Conservation (phyloP, 2,329 filamentous ascomycete genomes). For the Alternaria triticina region DNA sequence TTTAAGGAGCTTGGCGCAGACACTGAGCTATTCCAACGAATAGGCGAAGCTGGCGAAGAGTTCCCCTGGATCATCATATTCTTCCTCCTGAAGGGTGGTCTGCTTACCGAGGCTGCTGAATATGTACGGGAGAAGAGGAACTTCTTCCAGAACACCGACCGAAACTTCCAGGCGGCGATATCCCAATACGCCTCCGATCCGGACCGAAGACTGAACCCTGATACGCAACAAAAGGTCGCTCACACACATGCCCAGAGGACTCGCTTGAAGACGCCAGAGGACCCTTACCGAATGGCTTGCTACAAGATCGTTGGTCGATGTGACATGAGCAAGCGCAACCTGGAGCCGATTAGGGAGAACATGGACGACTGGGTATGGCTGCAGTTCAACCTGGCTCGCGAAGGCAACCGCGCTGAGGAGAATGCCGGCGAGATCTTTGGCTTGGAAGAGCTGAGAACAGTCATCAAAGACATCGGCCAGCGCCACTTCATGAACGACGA, state of each 20-base stretch:
- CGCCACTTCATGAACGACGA: constrained; percentile 86
- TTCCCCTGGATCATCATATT: constrained; percentile 95
- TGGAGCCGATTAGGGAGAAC: constrained; percentile 64
- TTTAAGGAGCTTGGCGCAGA: constrained; percentile 86
- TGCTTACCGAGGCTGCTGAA: constrained; percentile 80
- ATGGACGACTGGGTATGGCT: constrained; percentile 73
- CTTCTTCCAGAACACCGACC: constrained; percentile 88
- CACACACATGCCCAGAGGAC: constrained; percentile 87
- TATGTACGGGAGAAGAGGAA: constrained; percentile 85
- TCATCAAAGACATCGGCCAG: constrained; percentile 85
- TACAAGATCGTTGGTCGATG: constrained; percentile 94
- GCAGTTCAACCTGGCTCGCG: constrained; percentile 68
- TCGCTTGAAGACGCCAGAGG: constrained; percentile 83
- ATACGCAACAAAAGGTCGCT: constrained; percentile 85
- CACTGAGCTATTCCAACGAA: constrained; percentile 78
- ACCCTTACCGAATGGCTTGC: constrained; percentile 95
- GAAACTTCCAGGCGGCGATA: constrained; percentile 87
- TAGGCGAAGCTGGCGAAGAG: constrained; percentile 68
- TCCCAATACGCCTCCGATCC: constrained; percentile 78
- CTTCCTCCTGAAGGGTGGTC: constrained; percentile 84
- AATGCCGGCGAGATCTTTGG: constrained; percentile 68
- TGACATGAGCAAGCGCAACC: constrained; percentile 63
- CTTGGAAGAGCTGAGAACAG: constrained; percentile 73
- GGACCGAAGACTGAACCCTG: constrained; percentile 77
- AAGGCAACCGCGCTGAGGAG: constrained; percentile 67